These are phyloP conservation scores for Hypocrella siamensis DNA, from an alignment of 2,329 filamentous ascomycete species.

Conservation along the genomic window DNA sequence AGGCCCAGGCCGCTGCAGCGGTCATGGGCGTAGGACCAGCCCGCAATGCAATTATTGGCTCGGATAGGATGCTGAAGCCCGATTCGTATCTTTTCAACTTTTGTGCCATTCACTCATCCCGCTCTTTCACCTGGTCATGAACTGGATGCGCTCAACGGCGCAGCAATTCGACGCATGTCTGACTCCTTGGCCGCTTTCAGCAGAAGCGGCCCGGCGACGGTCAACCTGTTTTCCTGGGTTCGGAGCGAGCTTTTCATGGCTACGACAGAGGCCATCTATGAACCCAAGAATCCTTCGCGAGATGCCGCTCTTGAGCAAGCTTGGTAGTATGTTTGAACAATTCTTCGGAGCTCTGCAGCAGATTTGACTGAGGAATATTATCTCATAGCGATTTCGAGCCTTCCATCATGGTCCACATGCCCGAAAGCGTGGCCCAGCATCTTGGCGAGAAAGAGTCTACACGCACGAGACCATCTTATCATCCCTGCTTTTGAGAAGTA, in stretches of 20 bases:
- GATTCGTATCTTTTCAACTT: neutral
- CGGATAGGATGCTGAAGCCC: neutral
- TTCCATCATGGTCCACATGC: neutral
- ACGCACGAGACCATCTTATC: neutral
- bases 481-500: neutral
- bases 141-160: neutral
- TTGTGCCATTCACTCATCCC: neutral
- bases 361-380: conserved; percentile 4
- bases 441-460: neutral
- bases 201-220: neutral
- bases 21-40: neutral
- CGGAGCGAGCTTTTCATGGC: conserved; percentile 1
- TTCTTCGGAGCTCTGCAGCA: neutral
- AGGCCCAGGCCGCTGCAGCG: neutral
- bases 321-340: neutral
- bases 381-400: neutral
- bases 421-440: neutral
- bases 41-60: neutral
- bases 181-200: neutral
- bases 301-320: neutral
- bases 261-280: neutral
- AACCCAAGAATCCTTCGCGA: conserved; percentile 1
- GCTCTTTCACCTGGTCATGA: neutral
- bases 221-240: conserved; percentile 1
- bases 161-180: neutral